Base-by-base conservation (phyloP, 345 rosid species). In the Lepidium africanum region DNA sequence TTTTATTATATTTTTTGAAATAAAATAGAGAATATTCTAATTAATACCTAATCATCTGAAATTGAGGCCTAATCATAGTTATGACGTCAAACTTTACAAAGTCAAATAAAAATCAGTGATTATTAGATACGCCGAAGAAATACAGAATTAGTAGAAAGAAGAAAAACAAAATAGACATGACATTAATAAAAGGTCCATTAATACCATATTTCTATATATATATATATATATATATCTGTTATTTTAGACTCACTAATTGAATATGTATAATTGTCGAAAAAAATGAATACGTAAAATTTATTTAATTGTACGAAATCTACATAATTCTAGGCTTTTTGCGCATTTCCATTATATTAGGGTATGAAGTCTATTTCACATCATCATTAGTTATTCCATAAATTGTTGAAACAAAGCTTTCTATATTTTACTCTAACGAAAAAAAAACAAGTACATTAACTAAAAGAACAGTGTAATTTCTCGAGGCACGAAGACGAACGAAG, bases 401-500 rank as follows among this genome's bases (percentile, higher is more conserved):
- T 21, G 9, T 36, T 8, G 39, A 56, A 17, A 47, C 38, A 10
- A 56, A 23, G 1, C 23, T 46, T 43, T 33, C 16, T 17, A 9
- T 5, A 25, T n/a, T 42, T 21, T 25, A 41, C 3, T 10, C 41
- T 32, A 25, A 61, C 25, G 52, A 21, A 21, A 32, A 7, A 69
- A 16, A 46, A 57, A 12, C 5, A 48, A 48, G 59, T 30, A 30
- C 54, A 41, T 62, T 35, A 54, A 7, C 19, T 33, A 43, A 14
- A 60, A 51, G 35, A 15, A n/a, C 35, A 49, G 25, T 7, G 52
- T 19, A 9, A 21, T 42, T 41, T 71, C n/a, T 60, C 12, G 43
- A 52, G 51, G 65, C 33, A 52, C 21, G 58, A 16, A 56, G 50
- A 56, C 51, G 51, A 72, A 63, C 35, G 41, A 37, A 57, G 64